Base-by-base conservation (phyloP, 2,329 filamentous ascomycete species). In the Sarocladium strictum region DNA sequence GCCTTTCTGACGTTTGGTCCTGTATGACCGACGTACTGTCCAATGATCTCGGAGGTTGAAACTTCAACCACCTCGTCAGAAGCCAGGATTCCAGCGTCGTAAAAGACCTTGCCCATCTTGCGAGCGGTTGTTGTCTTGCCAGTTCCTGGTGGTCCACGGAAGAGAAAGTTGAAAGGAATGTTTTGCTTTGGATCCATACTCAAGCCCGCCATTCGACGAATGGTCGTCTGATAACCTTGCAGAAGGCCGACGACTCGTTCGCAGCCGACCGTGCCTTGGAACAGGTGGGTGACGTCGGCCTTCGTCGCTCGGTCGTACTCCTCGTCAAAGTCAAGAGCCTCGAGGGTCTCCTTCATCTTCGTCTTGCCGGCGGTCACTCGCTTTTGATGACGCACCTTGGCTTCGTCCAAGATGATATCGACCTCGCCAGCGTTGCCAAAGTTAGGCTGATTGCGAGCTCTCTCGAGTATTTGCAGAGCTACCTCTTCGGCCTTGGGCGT, bases 391-490 rank as follows among this genome's bases (percentile, higher is more conserved):
- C 63, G 61, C 2, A 57, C 56, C 57, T 87, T 87, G 1, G 85
- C 80, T 1, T 65, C 64, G 50, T 81, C 74, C 1, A 89, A 70
- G 0, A 89, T 62, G 32, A 80, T 90, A 54, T 91, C 85, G 1
- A 92, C 76, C 56, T 88, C 86, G 0, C 88, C 87, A 1, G 79
- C 88, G 60, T 92, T 92, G 1, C 86, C 86, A 68, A 91, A 91
- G 61, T 90, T 79, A 0, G 82, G 79, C 0, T 80, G 74, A 58
- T 86, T 86, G 1, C 85, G 78, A 1, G 79, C 77, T 3, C 84
- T 76, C 6, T 70, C 68, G 0, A 92, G 72, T n/a, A 85, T 72
- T 2, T 85, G 81, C 55, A 84, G 68, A 0, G 79, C 84, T 0
- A 80, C 78, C 0, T 67, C 64, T 53, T 76, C 78, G 0, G 76